Evolutionary conservation across 1,284 basidiomycete genomes (phyloP).

Genomic region (Rhizoctonia solani): DNA sequence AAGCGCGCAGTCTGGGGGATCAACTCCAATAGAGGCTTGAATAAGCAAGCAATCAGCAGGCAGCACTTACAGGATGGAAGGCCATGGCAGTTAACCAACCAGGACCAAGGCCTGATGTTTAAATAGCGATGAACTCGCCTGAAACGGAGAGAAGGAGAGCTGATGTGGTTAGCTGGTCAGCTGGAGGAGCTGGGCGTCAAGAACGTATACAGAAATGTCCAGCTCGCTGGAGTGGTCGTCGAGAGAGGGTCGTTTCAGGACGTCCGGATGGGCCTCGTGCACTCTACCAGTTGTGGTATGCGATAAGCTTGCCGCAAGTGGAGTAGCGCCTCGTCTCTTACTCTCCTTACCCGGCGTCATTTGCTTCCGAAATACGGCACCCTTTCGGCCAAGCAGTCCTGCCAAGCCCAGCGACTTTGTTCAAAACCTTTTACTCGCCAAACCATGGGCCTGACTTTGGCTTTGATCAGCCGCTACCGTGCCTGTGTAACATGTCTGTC

Average conservation of each 20-base stretch:
- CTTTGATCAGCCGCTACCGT: too few relatives aligned
- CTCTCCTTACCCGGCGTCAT: conserved; percentile 24
- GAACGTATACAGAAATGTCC: neutral
- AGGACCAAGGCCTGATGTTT: too few relatives aligned
- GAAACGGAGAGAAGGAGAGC: too few relatives aligned
- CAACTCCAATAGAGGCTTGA: neutral
- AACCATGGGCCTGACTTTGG: too few relatives aligned
- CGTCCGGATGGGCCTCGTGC: too few relatives aligned
- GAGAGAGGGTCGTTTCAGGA: too few relatives aligned
- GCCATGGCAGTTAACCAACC: neutral
- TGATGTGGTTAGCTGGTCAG: neutral
- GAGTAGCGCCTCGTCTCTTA: neutral
- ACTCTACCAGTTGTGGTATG: too few relatives aligned
- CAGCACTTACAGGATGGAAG: conserved; percentile 18
- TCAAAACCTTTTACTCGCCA: neutral
- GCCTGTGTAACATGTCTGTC: too few relatives aligned
- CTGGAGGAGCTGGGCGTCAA: neutral
- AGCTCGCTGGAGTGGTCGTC: too few relatives aligned
- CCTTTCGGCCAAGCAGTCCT: conserved; percentile 19
- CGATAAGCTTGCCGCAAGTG: too few relatives aligned
- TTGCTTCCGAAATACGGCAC: conserved; percentile 17
- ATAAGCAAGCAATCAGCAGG: neutral
- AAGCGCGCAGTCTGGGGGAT: conserved; percentile 27
- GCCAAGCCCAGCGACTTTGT: conserved; percentile 35
- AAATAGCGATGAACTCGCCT: too few relatives aligned